Conservation (phyloP, 2,329 filamentous ascomycete genomes). For the Sporothrix globosa region DNA sequence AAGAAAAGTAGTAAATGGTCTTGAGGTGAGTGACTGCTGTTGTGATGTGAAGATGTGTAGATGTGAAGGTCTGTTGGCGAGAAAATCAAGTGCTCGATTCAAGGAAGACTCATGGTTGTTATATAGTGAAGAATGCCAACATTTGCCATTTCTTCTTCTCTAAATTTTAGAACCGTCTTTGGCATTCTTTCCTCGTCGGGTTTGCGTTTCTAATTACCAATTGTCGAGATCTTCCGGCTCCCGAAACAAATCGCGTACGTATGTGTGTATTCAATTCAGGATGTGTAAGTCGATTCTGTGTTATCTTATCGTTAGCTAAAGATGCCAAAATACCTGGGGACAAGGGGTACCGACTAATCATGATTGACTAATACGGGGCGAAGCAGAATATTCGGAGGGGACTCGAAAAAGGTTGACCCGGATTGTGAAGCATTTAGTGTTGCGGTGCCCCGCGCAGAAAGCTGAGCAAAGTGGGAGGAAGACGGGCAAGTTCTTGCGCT, state of each 20-base stretch:
- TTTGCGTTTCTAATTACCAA: not conserved
- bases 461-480: constrained; percentile 13
- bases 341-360: constrained; percentile 3
- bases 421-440: too few species aligned
- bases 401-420: too few species aligned
- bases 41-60: constrained; percentile 9
- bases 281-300: not conserved
- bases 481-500: constrained; percentile 25
- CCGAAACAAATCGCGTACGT: not conserved
- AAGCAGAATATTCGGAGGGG: too few species aligned
- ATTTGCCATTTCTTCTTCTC: not conserved
- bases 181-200: not conserved
- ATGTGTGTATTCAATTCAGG: not conserved
- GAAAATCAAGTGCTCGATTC: not conserved
- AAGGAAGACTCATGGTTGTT: not conserved
- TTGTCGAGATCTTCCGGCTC: constrained; percentile 9
- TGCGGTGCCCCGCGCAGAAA: not conserved
- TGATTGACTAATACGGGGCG: not conserved
- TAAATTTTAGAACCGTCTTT: not conserved
- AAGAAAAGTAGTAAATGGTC: not conserved
- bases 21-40: not conserved
- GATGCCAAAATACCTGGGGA: not conserved
- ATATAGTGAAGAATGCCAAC: not conserved
- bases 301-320: too few species aligned
- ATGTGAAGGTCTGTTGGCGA: not conserved